phyloP scores from a whole-genome alignment of 148 eudicot species.

The Diospyros kaki region DNA sequence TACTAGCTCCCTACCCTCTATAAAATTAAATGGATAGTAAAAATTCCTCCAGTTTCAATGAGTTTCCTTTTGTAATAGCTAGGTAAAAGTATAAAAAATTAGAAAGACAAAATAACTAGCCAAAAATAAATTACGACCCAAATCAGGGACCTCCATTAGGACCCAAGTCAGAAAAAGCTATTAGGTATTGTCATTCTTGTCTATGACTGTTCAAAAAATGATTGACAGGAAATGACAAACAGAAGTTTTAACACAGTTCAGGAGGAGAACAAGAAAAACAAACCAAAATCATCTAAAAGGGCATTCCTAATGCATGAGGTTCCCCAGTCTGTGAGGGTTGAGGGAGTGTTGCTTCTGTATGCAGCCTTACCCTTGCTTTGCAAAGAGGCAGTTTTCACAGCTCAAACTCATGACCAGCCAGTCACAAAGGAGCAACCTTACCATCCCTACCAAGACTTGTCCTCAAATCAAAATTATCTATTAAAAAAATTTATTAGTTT shows the following conservation, averaged over 20 bases:
- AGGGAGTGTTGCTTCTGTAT: no score
- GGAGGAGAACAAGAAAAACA: not conserved
- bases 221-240: not conserved
- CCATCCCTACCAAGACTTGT: no score
- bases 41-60: not conserved
- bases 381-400: no score
- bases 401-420: no score
- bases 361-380: no score
- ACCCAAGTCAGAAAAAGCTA: not conserved
- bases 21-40: not conserved
- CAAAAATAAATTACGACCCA: not conserved
- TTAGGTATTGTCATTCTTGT: not conserved
- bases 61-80: not conserved
- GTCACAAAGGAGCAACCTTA: no score
- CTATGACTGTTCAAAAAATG: not conserved
- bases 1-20: slow-evolving; percentile 84
- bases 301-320: no score
- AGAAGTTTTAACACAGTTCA: not conserved
- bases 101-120: not conserved
- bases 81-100: not conserved
- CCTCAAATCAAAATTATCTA: not conserved
- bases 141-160: not conserved
- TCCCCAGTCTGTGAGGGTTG: no score
- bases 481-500: not conserved
- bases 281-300: not conserved